These are phyloP conservation scores for Candida neerlandica DNA, from an alignment of 1,139 yeast genomes.

Conservation along the genomic window DNA sequence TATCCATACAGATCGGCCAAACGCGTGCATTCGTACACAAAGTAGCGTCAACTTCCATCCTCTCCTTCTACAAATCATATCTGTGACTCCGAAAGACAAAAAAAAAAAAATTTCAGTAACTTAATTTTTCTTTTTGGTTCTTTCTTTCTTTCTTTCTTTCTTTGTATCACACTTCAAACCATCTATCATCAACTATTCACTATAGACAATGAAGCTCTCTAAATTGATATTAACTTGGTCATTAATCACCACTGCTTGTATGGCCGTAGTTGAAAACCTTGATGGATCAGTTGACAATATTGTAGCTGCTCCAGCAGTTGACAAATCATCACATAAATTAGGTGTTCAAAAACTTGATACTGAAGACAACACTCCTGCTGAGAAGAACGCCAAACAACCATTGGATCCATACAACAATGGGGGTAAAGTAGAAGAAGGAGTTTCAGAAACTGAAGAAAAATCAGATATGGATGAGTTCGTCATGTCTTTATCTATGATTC, in stretches of 20 bases:
- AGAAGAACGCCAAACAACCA: slow-evolving; percentile 26
- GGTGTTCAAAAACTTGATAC: slow-evolving; percentile 28
- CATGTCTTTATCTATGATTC: slow-evolving; percentile 81
- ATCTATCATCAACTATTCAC: neutral
- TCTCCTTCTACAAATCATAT: too few species aligned
- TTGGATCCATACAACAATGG: slow-evolving; percentile 20
- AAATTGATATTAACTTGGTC: slow-evolving; percentile 11
- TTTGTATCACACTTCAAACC: slow-evolving; percentile 1
- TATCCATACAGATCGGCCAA: too few species aligned
- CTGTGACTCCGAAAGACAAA: neutral
- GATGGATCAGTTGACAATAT: slow-evolving; percentile 10
- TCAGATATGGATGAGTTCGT: slow-evolving; percentile 48
- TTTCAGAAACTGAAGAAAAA: slow-evolving; percentile 7
- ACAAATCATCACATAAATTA: slow-evolving; percentile 22
- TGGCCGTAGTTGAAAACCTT: slow-evolving; percentile 7
- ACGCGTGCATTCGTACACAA: too few species aligned
- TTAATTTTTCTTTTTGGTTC: neutral
- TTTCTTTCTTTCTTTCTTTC: neutral
- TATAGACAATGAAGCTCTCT: slow-evolving; percentile 11
- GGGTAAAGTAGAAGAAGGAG: slow-evolving; percentile 3
- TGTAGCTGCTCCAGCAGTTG: slow-evolving; percentile 4
- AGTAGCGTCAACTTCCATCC: too few species aligned
- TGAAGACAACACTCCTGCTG: slow-evolving; percentile 36
- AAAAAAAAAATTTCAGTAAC: neutral
- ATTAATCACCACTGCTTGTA: slow-evolving; percentile 8